Conservation (phyloP, 1,284 basidiomycete genomes). For the Grifola frondosa region DNA sequence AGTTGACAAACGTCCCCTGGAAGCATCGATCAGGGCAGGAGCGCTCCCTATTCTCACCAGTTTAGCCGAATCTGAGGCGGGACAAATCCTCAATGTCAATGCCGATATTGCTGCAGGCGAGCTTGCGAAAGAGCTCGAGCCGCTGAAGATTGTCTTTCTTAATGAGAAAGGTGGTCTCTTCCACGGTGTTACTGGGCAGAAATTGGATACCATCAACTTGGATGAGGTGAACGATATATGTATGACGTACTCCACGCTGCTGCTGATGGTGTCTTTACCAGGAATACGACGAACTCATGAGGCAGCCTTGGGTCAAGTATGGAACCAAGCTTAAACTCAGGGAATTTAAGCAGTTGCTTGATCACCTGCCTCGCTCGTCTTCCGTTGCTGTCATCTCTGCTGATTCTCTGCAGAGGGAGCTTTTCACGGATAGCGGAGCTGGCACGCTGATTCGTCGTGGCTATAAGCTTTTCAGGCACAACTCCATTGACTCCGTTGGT, state of each 20-base stretch:
- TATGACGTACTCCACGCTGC: too few species aligned
- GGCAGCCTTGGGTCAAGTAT: conserved; percentile 99
- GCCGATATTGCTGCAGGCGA: conserved; percentile 96
- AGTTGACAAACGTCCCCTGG: conserved; percentile 92
- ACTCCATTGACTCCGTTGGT: conserved; percentile 80
- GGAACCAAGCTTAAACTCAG: conserved; percentile 99
- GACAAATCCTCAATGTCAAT: conserved; percentile 96
- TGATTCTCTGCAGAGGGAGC: conserved; percentile 92
- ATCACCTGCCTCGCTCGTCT: conserved; percentile 96
- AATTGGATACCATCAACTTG: conserved; percentile 94
- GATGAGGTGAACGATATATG: conserved; percentile 70
- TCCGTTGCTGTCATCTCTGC: conserved; percentile 98
- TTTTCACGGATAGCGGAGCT: conserved; percentile 98
- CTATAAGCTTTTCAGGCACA: conserved; percentile 95
- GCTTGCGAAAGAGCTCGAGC: conserved; percentile 93
- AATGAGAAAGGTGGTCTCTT: conserved; percentile 98
- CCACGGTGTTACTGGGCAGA: conserved; percentile 95
- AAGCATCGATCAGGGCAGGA: conserved; percentile 91
- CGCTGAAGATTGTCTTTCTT: conserved; percentile 98
- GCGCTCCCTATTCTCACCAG: conserved; percentile 92
- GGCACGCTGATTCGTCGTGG: conserved; percentile 97
- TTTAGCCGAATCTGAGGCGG: conserved; percentile 87
- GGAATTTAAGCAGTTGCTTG: conserved; percentile 99
- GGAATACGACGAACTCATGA: conserved; percentile 98
- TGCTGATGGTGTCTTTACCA: too few species aligned